Conservation (phyloP, 1,284 basidiomycete species). For the Lentinula novae-zelandiae region DNA sequence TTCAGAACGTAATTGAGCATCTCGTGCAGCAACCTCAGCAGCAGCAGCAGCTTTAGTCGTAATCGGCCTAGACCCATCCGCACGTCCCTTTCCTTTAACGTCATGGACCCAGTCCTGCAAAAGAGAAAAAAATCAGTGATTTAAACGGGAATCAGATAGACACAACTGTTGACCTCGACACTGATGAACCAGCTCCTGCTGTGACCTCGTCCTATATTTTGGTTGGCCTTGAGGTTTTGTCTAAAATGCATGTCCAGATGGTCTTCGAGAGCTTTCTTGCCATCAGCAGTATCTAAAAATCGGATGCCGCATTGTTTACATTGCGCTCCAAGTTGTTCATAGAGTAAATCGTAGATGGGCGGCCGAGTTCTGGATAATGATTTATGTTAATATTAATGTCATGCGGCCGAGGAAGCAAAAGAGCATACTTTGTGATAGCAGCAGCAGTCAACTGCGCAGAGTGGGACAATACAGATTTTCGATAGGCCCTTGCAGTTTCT, state of each 20-base stretch:
- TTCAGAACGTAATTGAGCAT: constrained; percentile 72
- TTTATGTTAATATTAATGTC: constrained; percentile 12
- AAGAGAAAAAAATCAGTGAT: not conserved
- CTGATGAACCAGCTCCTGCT: constrained; percentile 89
- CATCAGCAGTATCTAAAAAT: constrained; percentile 68
- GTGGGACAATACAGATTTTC: constrained; percentile 66
- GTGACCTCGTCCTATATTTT: constrained; percentile 83
- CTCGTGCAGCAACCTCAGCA: constrained; percentile 67
- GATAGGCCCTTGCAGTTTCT: constrained; percentile 59
- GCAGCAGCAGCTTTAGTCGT: constrained; percentile 57
- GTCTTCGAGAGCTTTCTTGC: constrained; percentile 79
- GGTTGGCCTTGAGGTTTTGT: constrained; percentile 87
- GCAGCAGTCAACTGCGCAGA: constrained; percentile 66
- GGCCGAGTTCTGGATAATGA: constrained; percentile 51
- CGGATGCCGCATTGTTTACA: constrained; percentile 95
- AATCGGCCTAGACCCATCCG: constrained; percentile 43
- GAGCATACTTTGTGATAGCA: constrained; percentile 70
- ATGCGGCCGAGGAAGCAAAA: constrained; percentile 1
- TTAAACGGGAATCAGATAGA: constrained; percentile 14
- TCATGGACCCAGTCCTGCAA: constrained; percentile 84
- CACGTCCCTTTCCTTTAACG: constrained; percentile 62
- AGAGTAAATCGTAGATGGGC: constrained; percentile 62
- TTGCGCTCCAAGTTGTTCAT: constrained; percentile 72
- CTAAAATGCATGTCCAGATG: constrained; percentile 98
- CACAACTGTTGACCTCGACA: constrained; percentile 66